These are phyloP conservation scores for Metschnikowia dekortorum DNA, from an alignment of 805 yeast species.

Conservation along the genomic window DNA sequence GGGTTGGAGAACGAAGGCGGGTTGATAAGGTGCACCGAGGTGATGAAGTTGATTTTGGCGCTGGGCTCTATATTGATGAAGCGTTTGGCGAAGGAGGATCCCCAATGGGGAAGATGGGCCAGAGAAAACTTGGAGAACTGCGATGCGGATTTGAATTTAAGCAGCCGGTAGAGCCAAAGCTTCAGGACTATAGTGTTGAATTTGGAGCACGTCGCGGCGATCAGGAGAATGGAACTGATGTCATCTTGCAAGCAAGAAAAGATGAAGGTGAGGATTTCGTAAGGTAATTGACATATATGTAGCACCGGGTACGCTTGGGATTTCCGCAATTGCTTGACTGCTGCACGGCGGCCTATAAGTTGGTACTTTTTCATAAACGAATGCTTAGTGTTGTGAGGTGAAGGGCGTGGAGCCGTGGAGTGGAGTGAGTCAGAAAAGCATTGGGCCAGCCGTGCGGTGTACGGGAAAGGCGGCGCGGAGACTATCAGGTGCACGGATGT, in stretches of 20 bases:
- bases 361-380: conserved; percentile 37
- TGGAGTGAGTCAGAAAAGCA: background rate
- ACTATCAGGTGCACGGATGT: background rate
- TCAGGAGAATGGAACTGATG: conserved; percentile 10
- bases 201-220: conserved; percentile 33
- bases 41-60: conserved; percentile 29
- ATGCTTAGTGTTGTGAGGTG: background rate
- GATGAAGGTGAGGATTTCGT: conserved; percentile 38
- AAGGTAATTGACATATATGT: conserved; percentile 40
- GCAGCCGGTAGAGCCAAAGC: conserved; percentile 32
- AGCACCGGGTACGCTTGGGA: conserved; percentile 20
- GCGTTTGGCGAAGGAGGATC: conserved; percentile 18
- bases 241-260: conserved; percentile 24
- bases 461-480: background rate
- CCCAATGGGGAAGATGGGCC: conserved; percentile 25
- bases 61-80: conserved; percentile 25
- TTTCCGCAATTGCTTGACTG: conserved; percentile 11
- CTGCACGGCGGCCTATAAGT: conserved; percentile 36
- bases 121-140: conserved; percentile 35
- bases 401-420: background rate
- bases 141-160: conserved; percentile 22
- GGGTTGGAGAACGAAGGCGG: conserved; percentile 28
- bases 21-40: conserved; percentile 25
- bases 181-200: conserved; percentile 33
- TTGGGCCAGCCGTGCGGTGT: background rate